Conservation (phyloP, 345 rosid species). For the Syzygium aromaticum region DNA sequence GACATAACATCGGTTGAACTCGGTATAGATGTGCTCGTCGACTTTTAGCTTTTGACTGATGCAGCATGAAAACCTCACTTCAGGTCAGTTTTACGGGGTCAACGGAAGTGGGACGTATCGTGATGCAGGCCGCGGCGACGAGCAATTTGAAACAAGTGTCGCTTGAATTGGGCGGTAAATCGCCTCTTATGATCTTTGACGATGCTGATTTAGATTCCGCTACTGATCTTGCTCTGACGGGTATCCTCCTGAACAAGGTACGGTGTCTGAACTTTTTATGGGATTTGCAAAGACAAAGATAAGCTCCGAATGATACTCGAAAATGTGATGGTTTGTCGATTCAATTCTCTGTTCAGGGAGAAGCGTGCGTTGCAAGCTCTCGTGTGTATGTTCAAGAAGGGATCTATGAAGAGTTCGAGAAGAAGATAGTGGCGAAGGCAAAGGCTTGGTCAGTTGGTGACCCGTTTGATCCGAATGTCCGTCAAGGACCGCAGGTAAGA, state of each 20-base stretch:
- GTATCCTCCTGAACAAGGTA: constrained; percentile 44
- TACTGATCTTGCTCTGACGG: constrained; percentile 42
- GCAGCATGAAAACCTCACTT: not conserved
- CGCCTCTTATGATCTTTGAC: constrained; percentile 62
- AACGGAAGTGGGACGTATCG: constrained; percentile 55
- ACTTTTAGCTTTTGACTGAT: not conserved
- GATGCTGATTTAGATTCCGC: constrained; percentile 64
- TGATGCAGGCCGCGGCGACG: constrained; percentile 58
- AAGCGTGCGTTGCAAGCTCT: constrained; percentile 62
- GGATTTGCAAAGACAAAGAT: not conserved
- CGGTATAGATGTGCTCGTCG: not conserved
- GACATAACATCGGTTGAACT: not conserved
- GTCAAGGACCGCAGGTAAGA: constrained; percentile 72
- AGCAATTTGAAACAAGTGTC: constrained; percentile 70
- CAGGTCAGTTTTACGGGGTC: constrained; percentile 86
- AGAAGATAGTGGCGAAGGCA: constrained; percentile 47
- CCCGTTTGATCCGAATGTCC: constrained; percentile 43
- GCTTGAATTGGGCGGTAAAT: constrained; percentile 76
- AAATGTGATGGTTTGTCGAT: not conserved
- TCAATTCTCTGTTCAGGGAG: constrained; percentile 34
- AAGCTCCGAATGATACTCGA: not conserved
- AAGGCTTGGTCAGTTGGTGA: constrained; percentile 53
- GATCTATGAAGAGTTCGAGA: constrained; percentile 44
- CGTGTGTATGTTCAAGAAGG: constrained; percentile 78
- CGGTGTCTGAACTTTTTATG: not conserved